These are phyloP conservation scores for Ensete glaucum DNA, from an alignment of 176 grass and related monocot genomes.

Conservation along the genomic window DNA sequence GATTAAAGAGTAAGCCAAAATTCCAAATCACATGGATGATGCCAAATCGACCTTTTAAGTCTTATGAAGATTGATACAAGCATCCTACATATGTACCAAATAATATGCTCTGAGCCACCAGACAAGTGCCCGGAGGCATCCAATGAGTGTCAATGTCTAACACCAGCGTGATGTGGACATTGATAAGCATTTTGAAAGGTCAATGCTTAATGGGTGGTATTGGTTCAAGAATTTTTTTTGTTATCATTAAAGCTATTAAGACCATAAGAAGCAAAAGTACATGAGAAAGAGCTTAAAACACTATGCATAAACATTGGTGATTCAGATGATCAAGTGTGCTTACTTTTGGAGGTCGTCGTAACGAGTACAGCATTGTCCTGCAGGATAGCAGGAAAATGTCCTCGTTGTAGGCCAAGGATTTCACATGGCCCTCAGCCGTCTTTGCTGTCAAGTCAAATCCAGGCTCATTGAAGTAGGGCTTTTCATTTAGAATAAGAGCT, in stretches of 20 bases:
- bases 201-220: too few relatives aligned
- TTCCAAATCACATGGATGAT: too few relatives aligned
- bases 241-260: neutral
- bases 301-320: neutral
- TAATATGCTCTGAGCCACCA: too few relatives aligned
- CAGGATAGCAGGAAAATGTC: constrained; percentile 54
- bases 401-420: constrained; percentile 53
- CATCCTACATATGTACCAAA: too few relatives aligned
- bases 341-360: constrained; percentile 70
- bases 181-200: too few relatives aligned
- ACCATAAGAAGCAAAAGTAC: neutral
- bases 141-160: too few relatives aligned
- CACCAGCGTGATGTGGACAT: too few relatives aligned
- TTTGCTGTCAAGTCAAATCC: constrained; percentile 40
- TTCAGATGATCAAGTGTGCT: constrained; percentile 6
- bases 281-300: neutral
- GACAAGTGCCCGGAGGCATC: too few relatives aligned
- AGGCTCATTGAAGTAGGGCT: constrained; percentile 89
- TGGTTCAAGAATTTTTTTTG: neutral
- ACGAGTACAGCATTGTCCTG: constrained; percentile 81
- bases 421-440: constrained; percentile 26
- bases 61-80: too few relatives aligned
- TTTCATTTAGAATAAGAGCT: constrained; percentile 83
- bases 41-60: too few relatives aligned
- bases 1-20: too few relatives aligned